Base-by-base conservation (phyloP, 2,329 filamentous ascomycete species). In the Epicoccum sorghinum region DNA sequence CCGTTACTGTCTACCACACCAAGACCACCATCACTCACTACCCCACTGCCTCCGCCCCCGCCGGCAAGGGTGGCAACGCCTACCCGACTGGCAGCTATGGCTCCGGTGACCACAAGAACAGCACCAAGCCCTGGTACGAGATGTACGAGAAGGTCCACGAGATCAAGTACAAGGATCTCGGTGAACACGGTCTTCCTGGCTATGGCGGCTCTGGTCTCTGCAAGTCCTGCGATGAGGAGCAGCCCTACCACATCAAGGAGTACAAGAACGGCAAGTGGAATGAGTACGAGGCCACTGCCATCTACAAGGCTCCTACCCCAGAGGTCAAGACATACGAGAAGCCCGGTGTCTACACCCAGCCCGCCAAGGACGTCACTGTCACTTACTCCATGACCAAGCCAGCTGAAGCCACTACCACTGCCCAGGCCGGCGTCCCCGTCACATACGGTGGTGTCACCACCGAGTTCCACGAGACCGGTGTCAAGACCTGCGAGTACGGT, bases 211-310 rank as follows among this genome's bases (percentile, higher is more conserved):
- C 67, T n/a, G 65, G 64, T 24, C 64, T 70, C 40, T 68, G 60
- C 56, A 49, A 60, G 33, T 57, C 60, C 25, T 64, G 62, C 37
- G 38, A 67, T 32, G 52, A 60, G 24, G 45, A 63, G 39, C 70
- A 73, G 59, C 60, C 62, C 13, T 65, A 66, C 30, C 43, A 60
- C 14, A 59, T 71, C 43, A 68, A 64, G 59, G 66, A 73, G 61
- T 70, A 63, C 65, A 65, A 65, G 49, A 49, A 61, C 12, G 68
- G 68, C 39, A 70, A 71, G 47, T 72, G 69, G 63, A 56, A 55
- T 7, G 54, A 59, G 27, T 70, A 71, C 44, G 53, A 55, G 10
- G 43, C 62, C 29, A 62, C 54, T 35, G 57, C 61, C 41, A 58
- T 50, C 18, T 70, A 71, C 48, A 65, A 66, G 41, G 57, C 54